phyloP scores from a whole-genome alignment of 495 filamentous ascomycete species.

The Daldinia caldariorum region DNA sequence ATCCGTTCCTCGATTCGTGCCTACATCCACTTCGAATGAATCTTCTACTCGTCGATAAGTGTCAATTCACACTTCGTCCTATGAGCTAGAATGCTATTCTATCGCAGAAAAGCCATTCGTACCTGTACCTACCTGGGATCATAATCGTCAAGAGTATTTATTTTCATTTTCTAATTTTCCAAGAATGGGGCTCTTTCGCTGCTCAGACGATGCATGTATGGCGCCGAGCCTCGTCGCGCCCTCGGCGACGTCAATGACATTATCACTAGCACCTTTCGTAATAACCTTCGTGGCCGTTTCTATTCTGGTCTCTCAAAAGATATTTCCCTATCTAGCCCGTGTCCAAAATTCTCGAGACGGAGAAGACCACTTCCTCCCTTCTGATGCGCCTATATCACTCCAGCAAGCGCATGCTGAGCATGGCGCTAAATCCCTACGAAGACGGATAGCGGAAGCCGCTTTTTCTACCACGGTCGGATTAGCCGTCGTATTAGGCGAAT shows the following conservation, averaged over 20 bases:
- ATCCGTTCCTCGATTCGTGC: conserved; percentile 20
- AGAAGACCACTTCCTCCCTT: conserved; percentile 63
- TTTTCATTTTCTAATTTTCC: background rate
- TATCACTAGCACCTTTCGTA: conserved; percentile 56
- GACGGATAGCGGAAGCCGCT: conserved; percentile 66
- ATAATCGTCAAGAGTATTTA: conserved; percentile 14
- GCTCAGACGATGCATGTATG: conserved; percentile 49
- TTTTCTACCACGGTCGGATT: conserved; percentile 79
- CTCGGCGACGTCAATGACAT: conserved; percentile 43
- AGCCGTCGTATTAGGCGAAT: conserved; percentile 74
- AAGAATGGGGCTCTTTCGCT: conserved; percentile 47
- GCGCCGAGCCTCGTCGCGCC: conserved; percentile 43
- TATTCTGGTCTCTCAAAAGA: conserved; percentile 65
- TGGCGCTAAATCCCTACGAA: conserved; percentile 55
- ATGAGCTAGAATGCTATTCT: conserved; percentile 33
- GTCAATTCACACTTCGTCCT: conserved; percentile 9
- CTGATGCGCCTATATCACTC: conserved; percentile 59
- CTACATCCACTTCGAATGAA: conserved; percentile 29
- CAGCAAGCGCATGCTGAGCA: conserved; percentile 62
- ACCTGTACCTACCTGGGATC: conserved; percentile 23
- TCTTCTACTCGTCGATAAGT: conserved; percentile 20
- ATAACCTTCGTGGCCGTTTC: conserved; percentile 43
- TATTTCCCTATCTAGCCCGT: conserved; percentile 72
- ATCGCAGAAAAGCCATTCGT: conserved; percentile 15
- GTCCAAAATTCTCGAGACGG: conserved; percentile 56